These are phyloP conservation scores for Sordaria brevicollis DNA, from an alignment of 495 filamentous ascomycete species.

Conservation along the genomic window DNA sequence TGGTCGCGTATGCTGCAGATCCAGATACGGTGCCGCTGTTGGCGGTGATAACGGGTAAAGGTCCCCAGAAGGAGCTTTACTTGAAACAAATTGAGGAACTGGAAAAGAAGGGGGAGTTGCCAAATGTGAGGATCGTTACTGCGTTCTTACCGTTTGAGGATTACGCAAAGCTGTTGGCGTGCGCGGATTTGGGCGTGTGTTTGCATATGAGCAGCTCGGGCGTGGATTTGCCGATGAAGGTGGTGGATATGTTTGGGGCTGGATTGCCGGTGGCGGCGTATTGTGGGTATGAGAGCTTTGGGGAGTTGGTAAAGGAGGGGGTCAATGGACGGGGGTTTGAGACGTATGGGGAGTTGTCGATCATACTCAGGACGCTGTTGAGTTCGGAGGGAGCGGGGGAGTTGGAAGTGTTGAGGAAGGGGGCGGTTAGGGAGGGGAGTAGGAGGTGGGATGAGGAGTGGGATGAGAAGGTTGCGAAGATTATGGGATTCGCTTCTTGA, in stretches of 20 bases:
- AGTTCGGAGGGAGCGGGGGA: constrained; percentile 30
- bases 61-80: constrained; percentile 73
- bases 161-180: constrained; percentile 78
- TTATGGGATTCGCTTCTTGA: constrained; percentile 48
- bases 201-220: constrained; percentile 88
- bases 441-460: constrained; percentile 92
- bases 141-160: constrained; percentile 75
- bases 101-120: constrained; percentile 46
- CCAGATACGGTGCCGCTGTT: constrained; percentile 32
- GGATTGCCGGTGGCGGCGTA: constrained; percentile 87
- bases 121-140: constrained; percentile 60
- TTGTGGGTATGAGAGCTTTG: constrained; percentile 71
- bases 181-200: constrained; percentile 82
- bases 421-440: constrained; percentile 66
- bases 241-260: constrained; percentile 96
- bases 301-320: constrained; percentile 76
- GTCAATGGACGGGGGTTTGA: constrained; percentile 76
- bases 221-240: constrained; percentile 97
- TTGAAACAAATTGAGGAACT: constrained; percentile 50
- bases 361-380: constrained; percentile 53
- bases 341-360: constrained; percentile 49
- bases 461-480: constrained; percentile 62
- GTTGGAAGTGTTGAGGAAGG: constrained; percentile 52
- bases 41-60: constrained; percentile 87
- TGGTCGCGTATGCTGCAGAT: constrained; percentile 51